These are phyloP conservation scores for Farysia itapuensis DNA, from an alignment of 1,284 basidiomycete species.

Conservation along the genomic window DNA sequence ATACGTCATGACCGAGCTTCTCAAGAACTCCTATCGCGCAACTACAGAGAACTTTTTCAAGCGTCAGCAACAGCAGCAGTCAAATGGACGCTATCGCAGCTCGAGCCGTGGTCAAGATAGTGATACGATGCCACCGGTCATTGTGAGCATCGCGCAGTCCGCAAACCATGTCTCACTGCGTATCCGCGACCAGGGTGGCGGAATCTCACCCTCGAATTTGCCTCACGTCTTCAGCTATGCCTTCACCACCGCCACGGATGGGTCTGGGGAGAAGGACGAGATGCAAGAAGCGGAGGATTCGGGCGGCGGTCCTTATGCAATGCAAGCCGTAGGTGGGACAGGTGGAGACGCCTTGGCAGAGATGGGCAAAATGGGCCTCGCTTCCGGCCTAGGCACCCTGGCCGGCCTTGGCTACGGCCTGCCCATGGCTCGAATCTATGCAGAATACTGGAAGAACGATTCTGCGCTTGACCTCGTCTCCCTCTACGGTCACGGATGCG, in stretches of 20 bases:
- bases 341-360: slow-evolving; percentile 67
- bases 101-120: no score
- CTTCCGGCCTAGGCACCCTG: slow-evolving; percentile 74
- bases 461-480: slow-evolving; percentile 18
- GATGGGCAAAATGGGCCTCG: slow-evolving; percentile 70
- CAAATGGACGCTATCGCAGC: background rate
- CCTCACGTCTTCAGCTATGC: slow-evolving; percentile 82
- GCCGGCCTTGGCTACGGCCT: slow-evolving; percentile 72
- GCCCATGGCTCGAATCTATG: slow-evolving; percentile 80
- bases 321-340: slow-evolving; percentile 65
- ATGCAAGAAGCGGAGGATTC: slow-evolving; percentile 67
- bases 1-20: slow-evolving; percentile 69
- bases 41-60: slow-evolving; percentile 62
- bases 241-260: slow-evolving; percentile 81
- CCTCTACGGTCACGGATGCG: slow-evolving; percentile 42
- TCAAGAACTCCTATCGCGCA: slow-evolving; percentile 86
- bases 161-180: slow-evolving; percentile 72
- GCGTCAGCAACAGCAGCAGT: slow-evolving; percentile 1
- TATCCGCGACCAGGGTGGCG: slow-evolving; percentile 82
- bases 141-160: slow-evolving; percentile 70
- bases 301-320: slow-evolving; percentile 72
- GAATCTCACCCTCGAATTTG: slow-evolving; percentile 74
- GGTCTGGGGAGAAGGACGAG: slow-evolving; percentile 66
- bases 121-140: slow-evolving; percentile 65
- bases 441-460: slow-evolving; percentile 61